Percentiles rank a stretch among this genome's conserved stretches.
Conservation (phyloP, 805 yeast genomes). For the Saccharomycopsis fermentans region DNA sequence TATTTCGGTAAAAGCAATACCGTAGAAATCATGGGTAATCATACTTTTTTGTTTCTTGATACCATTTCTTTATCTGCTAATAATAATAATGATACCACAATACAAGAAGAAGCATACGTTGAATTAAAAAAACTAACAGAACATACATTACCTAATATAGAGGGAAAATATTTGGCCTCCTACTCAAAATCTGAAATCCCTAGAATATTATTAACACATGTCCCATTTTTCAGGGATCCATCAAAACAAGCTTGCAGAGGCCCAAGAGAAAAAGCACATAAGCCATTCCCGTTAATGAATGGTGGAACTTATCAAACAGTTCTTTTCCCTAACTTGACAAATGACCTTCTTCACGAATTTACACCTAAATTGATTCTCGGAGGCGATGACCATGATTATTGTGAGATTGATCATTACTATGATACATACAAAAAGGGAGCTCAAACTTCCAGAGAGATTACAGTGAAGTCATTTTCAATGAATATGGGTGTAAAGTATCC, state of each 20-base stretch:
- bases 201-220: constrained; percentile 69
- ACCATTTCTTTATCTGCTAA: constrained; percentile 71
- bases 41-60: constrained; percentile 68
- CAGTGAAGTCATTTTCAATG: constrained; percentile 86
- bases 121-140: constrained; percentile 33
- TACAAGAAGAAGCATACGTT: constrained; percentile 32
- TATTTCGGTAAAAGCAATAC: constrained; percentile 58
- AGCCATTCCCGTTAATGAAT: constrained; percentile 52
- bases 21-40: constrained; percentile 47
- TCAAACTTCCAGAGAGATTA: constrained; percentile 52
- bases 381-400: constrained; percentile 97
- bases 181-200: constrained; percentile 29
- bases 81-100: constrained; percentile 32
- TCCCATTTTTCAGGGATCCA: constrained; percentile 72
- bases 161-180: constrained; percentile 16
- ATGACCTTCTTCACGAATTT: constrained; percentile 45
- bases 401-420: constrained; percentile 56
- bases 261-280: constrained; percentile 50
- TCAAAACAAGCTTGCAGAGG: constrained; percentile 62
- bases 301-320: constrained; percentile 91
- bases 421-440: constrained; percentile 16
- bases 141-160: constrained; percentile 23
- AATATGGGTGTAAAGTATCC: constrained; percentile 84
- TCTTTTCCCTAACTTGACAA: constrained; percentile 50
- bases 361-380: constrained; percentile 66